phyloP scores from a whole-genome alignment of 257 asterid species.

The Lycium ferocissimum region DNA sequence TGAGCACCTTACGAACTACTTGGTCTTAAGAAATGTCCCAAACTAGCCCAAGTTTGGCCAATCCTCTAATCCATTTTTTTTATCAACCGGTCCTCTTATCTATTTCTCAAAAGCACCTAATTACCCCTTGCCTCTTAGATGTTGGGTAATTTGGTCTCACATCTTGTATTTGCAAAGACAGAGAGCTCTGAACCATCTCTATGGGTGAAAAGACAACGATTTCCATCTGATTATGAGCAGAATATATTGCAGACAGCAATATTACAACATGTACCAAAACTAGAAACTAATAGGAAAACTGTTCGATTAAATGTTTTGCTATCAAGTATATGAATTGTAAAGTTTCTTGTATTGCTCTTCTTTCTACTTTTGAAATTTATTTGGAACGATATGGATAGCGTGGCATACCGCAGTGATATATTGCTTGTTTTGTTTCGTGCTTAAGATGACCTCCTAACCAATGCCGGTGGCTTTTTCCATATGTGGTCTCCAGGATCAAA shows the following conservation, averaged over 20 bases:
- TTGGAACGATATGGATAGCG: neutral
- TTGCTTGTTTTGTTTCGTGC: no score
- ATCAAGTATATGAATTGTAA: neutral
- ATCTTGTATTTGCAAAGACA: neutral
- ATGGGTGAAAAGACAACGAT: neutral
- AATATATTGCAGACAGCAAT: neutral
- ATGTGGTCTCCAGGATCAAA: slow-evolving; percentile 52
- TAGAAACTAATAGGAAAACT: neutral
- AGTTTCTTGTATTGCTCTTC: neutral
- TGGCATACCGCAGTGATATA: neutral
- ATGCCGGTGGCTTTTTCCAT: no score
- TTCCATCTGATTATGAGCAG: neutral
- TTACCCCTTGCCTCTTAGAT: neutral
- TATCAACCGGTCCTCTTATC: no score
- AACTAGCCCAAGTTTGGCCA: neutral
- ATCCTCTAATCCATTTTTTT: neutral
- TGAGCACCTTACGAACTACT: neutral
- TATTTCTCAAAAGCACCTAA: neutral
- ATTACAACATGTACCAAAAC: neutral
- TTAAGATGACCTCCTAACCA: no score
- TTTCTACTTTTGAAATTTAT: slow-evolving; percentile 8
- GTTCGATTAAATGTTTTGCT: neutral
- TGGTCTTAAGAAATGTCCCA: neutral
- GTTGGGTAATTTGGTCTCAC: neutral
- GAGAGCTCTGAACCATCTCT: neutral